Evolutionary conservation across 306 rosid species (phyloP), one percentile per base, ranked within the genome.

Genomic region (Malus fusca): DNA sequence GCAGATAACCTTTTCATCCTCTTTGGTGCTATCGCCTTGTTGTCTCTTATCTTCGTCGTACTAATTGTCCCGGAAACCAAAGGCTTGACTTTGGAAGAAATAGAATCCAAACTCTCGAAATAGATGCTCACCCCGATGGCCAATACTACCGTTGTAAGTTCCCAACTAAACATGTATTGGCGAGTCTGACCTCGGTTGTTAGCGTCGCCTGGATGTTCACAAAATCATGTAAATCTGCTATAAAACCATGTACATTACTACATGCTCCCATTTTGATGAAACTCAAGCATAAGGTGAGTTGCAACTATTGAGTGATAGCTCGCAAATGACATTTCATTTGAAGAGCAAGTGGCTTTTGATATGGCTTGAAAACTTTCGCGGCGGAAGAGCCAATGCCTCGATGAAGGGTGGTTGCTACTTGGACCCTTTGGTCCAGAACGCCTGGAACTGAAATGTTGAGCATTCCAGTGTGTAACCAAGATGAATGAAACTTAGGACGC

Each of bases 1-100:
- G 96, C 96, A 44, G 99, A 95, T 26, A 95, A 95, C 83, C 97
- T 95, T 55, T 95, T 95, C 86, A 90, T 92, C 75, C 92, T 95
- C 51, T 95, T 95, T 25, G 99, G 91, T 33, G 97, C 87, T 48
- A 85, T 92, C 76, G 88, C 97, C 68, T 69, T 92, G 84, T 19
- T 88, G 58, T 79, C 97, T 46, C 97, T 95, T 80, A 69, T 90
- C 82, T 95, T 95, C 73, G 80, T 89, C 28, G 52, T 86, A 48
- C 81, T 80, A 72, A 43, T 77, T 71, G 96, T 95, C 53, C 99
- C 97, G 0, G 99, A 95, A 88, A 95, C 99, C 84, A 90, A 95
- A 84, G 99, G 99, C 69, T 81, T 95, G 88, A 95, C 93, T 81
- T 79, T 92, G 86, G 99, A 95, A 82, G 99, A 95, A 4, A 92